phyloP scores from a whole-genome alignment of 2,329 filamentous ascomycete species.

The Phyllosticta citrichinensis region DNA sequence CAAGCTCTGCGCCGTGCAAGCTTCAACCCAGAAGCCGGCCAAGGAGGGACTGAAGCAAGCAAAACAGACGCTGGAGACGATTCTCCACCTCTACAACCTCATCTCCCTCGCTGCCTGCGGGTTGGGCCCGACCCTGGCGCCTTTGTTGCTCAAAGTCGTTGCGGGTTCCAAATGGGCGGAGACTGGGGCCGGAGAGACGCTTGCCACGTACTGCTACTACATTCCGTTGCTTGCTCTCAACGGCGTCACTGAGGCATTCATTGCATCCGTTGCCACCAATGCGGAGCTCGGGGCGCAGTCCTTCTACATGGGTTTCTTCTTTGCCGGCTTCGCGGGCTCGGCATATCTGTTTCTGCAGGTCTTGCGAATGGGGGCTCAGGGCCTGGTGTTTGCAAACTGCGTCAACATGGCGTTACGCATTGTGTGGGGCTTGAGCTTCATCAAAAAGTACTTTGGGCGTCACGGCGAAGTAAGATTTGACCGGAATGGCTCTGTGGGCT shows the following conservation, averaged over 20 bases:
- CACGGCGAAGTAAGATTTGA: slow-evolving; percentile 12
- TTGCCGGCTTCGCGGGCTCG: slow-evolving; percentile 60
- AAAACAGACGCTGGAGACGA: slow-evolving; percentile 45
- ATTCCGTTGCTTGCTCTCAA: slow-evolving; percentile 88
- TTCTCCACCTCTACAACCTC: slow-evolving; percentile 65
- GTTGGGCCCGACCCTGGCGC: slow-evolving; percentile 66
- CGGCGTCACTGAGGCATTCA: slow-evolving; percentile 85
- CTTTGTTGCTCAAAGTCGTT: slow-evolving; percentile 61
- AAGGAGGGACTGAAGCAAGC: slow-evolving; percentile 27
- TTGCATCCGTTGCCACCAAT: slow-evolving; percentile 73
- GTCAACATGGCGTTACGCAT: slow-evolving; percentile 87
- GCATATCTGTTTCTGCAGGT: slow-evolving; percentile 68
- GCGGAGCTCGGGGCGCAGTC: slow-evolving; percentile 68
- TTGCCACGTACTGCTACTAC: slow-evolving; percentile 81
- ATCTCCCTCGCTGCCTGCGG: slow-evolving; percentile 59
- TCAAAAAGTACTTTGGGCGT: slow-evolving; percentile 35
- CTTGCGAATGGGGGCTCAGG: slow-evolving; percentile 60
- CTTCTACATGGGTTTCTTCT: slow-evolving; percentile 76
- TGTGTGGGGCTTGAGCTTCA: slow-evolving; percentile 67
- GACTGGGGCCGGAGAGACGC: slow-evolving; percentile 61
- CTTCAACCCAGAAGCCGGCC: not conserved
- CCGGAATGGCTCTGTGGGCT: not conserved
- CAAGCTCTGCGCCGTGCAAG: slow-evolving; percentile 51
- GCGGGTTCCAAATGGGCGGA: slow-evolving; percentile 68
- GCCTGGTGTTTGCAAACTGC: slow-evolving; percentile 76